phyloP scores from a whole-genome alignment of 2,329 filamentous ascomycete genomes.

The Sporothrix dimorphospora region DNA sequence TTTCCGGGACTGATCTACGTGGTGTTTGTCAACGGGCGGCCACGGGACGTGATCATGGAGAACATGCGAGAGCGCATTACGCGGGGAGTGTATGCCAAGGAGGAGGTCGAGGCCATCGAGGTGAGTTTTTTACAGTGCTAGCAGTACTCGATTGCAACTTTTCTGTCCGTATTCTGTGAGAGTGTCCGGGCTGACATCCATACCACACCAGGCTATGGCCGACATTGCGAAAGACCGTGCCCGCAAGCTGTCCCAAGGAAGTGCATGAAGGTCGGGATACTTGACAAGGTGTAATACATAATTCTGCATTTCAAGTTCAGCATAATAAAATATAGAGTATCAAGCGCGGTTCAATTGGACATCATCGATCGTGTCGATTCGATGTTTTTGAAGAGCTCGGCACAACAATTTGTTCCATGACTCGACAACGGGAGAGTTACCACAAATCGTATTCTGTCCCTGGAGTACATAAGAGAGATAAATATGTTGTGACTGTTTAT shows the following conservation, averaged over 20 bases:
- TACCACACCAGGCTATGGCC: conserved; percentile 72
- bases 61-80: conserved; percentile 79
- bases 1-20: conserved; percentile 88
- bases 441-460: too few relatives aligned
- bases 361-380: neutral
- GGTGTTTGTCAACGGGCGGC: conserved; percentile 86
- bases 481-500: too few relatives aligned
- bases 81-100: conserved; percentile 64
- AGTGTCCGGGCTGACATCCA: conserved; percentile 32
- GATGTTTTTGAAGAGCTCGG: neutral
- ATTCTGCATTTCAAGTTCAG: neutral
- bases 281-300: neutral
- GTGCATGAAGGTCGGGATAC: neutral
- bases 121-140: conserved; percentile 49
- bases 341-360: neutral
- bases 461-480: too few relatives aligned
- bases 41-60: conserved; percentile 73
- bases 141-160: neutral
- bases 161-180: neutral
- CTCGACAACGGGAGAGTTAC: neutral
- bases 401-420: neutral
- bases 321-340: neutral
- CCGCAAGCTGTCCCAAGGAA: conserved; percentile 54
- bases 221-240: conserved; percentile 85
- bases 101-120: conserved; percentile 74